phyloP scores from a whole-genome alignment of 2,329 filamentous ascomycete species.

The Pseudogymnoascus sp. region DNA sequence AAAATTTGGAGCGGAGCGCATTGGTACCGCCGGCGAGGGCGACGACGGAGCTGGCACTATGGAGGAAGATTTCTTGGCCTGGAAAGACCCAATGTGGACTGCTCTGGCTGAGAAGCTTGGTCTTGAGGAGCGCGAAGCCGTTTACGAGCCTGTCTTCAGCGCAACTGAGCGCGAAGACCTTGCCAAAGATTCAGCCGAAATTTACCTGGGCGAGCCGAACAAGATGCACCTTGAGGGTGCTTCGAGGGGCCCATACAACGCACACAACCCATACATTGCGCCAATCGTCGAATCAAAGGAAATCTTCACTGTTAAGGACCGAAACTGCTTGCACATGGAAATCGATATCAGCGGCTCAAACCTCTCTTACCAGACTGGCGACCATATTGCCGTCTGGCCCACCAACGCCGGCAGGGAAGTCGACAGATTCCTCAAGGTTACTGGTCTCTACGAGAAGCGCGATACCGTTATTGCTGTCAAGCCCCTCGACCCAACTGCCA shows the following conservation, averaged over 20 bases:
- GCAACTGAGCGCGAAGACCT: constrained; percentile 70
- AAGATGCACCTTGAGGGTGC: constrained; percentile 85
- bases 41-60: constrained; percentile 98
- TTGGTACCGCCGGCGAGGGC: constrained; percentile 85
- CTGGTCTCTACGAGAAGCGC: constrained; percentile 68
- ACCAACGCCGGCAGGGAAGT: constrained; percentile 91
- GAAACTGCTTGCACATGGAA: constrained; percentile 96
- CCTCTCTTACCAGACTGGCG: constrained; percentile 87
- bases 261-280: constrained; percentile 94
- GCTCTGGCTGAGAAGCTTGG: constrained; percentile 75
- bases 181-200: constrained; percentile 64
- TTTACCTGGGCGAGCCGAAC: constrained; percentile 94
- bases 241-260: constrained; percentile 84
- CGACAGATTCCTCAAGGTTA: constrained; percentile 73
- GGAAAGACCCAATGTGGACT: constrained; percentile 99
- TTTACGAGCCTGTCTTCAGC: constrained; percentile 88
- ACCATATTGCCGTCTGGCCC: constrained; percentile 96
- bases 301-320: constrained; percentile 77
- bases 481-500: constrained; percentile 86
- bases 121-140: constrained; percentile 87
- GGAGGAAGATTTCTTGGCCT: constrained; percentile 98
- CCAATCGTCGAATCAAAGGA: constrained; percentile 87
- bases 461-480: constrained; percentile 81
- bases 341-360: constrained; percentile 85
- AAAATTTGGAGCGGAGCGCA: constrained; percentile 73